phyloP scores from a whole-genome alignment of 306 rosid genomes.

The Rosa chinensis region DNA sequence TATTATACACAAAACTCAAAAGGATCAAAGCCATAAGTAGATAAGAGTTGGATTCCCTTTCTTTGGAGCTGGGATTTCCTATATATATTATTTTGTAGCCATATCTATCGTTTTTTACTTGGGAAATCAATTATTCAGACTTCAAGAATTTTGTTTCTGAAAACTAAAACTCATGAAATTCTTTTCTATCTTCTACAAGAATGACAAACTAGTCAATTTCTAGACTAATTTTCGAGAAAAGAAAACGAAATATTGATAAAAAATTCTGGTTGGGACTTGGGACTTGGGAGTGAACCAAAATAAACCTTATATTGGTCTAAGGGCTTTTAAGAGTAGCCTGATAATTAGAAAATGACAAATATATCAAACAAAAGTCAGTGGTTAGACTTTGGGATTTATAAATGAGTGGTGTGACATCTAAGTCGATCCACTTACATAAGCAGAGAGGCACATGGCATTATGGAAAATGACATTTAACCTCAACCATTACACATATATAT shows the following conservation, averaged over 20 bases:
- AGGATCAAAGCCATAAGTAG: neutral
- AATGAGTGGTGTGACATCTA: neutral
- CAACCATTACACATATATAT: neutral
- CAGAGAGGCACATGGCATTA: neutral
- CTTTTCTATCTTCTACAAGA: no score
- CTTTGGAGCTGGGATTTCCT: neutral
- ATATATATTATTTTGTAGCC: neutral
- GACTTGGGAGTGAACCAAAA: neutral
- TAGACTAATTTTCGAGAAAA: no score
- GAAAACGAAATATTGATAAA: no score
- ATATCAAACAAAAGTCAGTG: neutral
- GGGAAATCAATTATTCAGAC: neutral
- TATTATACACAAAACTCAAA: neutral
- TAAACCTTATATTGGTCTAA: neutral
- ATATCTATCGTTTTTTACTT: neutral
- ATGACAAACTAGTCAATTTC: no score
- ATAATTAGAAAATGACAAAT: constrained; percentile 11
- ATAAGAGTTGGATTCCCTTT: neutral
- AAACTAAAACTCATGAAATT: no score
- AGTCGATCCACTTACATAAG: neutral
- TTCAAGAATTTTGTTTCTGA: neutral
- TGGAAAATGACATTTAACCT: neutral
- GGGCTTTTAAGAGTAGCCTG: neutral
- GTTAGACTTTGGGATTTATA: neutral
- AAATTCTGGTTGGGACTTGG: neutral